Percentiles rank a stretch among this genome's conserved stretches.
These are phyloP conservation scores for Casuarina equisetifolia DNA, from an alignment of 306 rosid genomes.

Conservation along the genomic window DNA sequence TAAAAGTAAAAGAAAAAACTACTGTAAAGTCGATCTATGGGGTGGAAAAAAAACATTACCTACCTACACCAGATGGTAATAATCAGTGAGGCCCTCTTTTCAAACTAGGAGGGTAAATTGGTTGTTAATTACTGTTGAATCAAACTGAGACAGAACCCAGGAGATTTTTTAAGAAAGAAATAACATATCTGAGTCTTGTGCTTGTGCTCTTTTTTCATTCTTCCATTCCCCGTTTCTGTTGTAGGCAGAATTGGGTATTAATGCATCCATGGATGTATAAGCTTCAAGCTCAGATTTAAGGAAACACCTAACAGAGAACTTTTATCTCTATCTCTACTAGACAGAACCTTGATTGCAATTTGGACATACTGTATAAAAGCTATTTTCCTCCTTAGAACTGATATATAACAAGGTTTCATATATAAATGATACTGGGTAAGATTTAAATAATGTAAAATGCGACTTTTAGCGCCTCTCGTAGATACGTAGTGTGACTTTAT, in stretches of 20 bases:
- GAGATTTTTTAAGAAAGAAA: not conserved
- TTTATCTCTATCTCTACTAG: not conserved
- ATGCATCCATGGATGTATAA: not conserved
- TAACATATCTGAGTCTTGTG: not conserved
- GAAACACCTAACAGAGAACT: not conserved
- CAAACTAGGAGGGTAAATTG: not conserved
- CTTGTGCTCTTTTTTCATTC: not conserved
- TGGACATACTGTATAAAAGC: not conserved
- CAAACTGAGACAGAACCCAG: not conserved
- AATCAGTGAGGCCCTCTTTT: not conserved
- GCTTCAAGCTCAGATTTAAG: not conserved
- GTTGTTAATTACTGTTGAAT: not conserved
- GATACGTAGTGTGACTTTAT: too few species aligned
- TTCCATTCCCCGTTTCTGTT: not conserved
- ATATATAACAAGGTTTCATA: too few species aligned
- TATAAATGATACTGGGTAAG: too few species aligned
- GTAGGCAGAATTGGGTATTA: not conserved
- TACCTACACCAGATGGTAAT: not conserved
- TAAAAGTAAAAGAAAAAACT: not conserved
- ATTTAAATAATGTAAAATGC: too few species aligned
- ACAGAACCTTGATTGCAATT: not conserved
- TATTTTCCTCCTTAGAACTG: too few species aligned
- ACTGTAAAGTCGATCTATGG: conserved; percentile 4
- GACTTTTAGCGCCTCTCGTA: too few species aligned
- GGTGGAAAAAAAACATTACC: not conserved